Conservation (phyloP, 176 grass and related monocot species). For the Juncus inflexus region DNA sequence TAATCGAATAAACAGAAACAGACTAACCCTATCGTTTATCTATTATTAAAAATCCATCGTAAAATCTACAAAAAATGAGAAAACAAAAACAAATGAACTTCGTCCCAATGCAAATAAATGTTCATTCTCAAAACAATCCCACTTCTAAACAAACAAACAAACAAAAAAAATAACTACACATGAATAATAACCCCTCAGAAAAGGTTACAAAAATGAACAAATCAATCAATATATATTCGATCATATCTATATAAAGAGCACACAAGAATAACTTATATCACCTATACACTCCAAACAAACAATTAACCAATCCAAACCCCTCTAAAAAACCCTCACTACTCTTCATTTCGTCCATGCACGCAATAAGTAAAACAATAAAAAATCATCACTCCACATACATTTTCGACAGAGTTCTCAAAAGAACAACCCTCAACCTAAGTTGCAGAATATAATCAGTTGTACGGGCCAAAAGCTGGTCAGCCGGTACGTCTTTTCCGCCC, state of each 20-base stretch:
- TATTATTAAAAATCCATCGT: too few species aligned
- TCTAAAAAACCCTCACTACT: conserved; percentile 24
- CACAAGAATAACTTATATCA: conserved; percentile 23
- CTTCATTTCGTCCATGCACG: conserved; percentile 3
- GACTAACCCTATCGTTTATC: too few species aligned
- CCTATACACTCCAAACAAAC: conserved; percentile 14
- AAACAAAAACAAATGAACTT: too few species aligned
- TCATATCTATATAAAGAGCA: background rate
- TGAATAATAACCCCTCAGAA: conserved; percentile 1
- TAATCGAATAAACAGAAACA: too few species aligned
- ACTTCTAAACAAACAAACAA: conserved; percentile 22
- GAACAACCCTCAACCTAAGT: conserved; percentile 49
- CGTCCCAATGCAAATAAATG: too few species aligned
- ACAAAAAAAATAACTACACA: conserved; percentile 15
- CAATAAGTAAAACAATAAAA: background rate
- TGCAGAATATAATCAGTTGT: conserved; percentile 71
- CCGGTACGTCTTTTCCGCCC: conserved; percentile 38
- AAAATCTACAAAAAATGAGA: too few species aligned
- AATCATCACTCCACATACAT: conserved; percentile 28
- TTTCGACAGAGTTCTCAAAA: conserved; percentile 60
- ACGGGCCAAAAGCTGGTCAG: conserved; percentile 57
- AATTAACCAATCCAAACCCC: conserved; percentile 2
- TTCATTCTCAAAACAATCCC: background rate
- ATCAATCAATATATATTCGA: conserved; percentile 10
- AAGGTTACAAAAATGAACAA: conserved; percentile 24